Evolutionary conservation across 2,329 filamentous ascomycete genomes (phyloP), one percentile per base, ranked within the genome.

Genomic region (Colletotrichum shisoi): DNA sequence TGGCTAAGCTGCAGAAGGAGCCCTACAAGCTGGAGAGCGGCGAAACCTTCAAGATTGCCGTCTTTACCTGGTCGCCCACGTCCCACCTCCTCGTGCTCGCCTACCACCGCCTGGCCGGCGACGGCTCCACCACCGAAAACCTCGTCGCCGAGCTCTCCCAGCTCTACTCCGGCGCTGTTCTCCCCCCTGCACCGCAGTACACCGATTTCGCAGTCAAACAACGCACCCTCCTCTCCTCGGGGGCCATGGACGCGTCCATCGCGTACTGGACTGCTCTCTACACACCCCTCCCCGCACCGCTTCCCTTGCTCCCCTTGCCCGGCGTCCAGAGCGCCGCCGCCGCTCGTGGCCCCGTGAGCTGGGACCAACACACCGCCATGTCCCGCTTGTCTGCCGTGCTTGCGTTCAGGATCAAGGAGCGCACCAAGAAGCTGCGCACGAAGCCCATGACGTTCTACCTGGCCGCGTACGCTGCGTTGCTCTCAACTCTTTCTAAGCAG

Each of bases 401-500:
- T 13, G 49, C 58, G 1, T 24, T 24, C 2, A 56, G 54, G 8
- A 42, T 63, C 52, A 63, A 57, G 27, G 52, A 63, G 34, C 6
- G 15, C 21, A 34, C 34, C 21, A 40, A 39, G 17, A 42, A 49
- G 5, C 53, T 57, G 2, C 13, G 15, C 9, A 27, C 52, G 3
- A 74, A 74, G 0, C 66, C 73, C 0, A 85, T 84, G 70, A 81
- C 85, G 49, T 76, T 85, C 66, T 80, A 81, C 68, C 73, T 85
- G 3, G 76, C 82, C 0, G 74, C 75, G 0, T 77, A 82, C 27
- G 21, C 6, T 6, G 34, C 42, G 13, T 8, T 54, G 3, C 37
- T 60, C 8, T 15, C 49, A 6, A 3, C 15, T 3, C 31, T 49
- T 1, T 8, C 51, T 39, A 19, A 15, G 31, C 4, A 21, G 31